Evolutionary conservation across 2,329 filamentous ascomycete species (phyloP).

Genomic region (Aschersonia sp.): DNA sequence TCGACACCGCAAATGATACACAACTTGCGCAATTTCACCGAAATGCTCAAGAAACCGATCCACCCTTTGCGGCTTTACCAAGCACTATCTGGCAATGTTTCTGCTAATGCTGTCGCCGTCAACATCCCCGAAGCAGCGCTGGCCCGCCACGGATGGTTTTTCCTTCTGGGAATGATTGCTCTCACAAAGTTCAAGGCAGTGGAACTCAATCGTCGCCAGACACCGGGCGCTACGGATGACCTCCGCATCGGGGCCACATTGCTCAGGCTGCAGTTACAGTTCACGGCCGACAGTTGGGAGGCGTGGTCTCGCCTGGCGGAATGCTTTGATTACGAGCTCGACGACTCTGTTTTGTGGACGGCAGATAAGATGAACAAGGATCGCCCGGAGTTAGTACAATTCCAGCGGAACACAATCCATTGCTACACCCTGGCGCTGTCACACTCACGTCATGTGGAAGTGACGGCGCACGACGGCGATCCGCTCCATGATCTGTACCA

Average conservation of each 20-base stretch:
- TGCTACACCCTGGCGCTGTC: conserved; percentile 53
- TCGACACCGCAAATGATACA: conserved; percentile 68
- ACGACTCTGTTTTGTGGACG: conserved; percentile 77
- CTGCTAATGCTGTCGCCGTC: conserved; percentile 57
- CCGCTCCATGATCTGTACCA: conserved; percentile 43
- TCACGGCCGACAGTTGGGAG: conserved; percentile 71
- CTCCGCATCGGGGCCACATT: conserved; percentile 69
- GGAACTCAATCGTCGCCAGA: conserved; percentile 60
- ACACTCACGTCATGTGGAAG: conserved; percentile 31
- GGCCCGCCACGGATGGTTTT: conserved; percentile 81
- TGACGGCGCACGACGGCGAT: conserved; percentile 32
- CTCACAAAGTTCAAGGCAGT: conserved; percentile 67
- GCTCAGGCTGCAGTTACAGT: conserved; percentile 69
- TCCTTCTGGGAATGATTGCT: conserved; percentile 75
- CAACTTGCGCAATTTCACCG: conserved; percentile 70
- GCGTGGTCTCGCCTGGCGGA: conserved; percentile 82
- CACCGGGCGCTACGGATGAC: conserved; percentile 68
- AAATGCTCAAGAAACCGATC: conserved; percentile 71
- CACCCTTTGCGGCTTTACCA: conserved; percentile 68
- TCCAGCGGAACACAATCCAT: conserved; percentile 71
- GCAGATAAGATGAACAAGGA: conserved; percentile 85
- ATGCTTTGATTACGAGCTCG: conserved; percentile 74
- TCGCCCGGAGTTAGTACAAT: conserved; percentile 55
- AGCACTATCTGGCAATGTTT: conserved; percentile 65
- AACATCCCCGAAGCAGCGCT: conserved; percentile 54